A percentile compares a stretch with the other conserved stretches of the same genome.
These are phyloP conservation scores for Amaranthus palmeri DNA, from an alignment of 148 eudicot genomes.

Conservation along the genomic window DNA sequence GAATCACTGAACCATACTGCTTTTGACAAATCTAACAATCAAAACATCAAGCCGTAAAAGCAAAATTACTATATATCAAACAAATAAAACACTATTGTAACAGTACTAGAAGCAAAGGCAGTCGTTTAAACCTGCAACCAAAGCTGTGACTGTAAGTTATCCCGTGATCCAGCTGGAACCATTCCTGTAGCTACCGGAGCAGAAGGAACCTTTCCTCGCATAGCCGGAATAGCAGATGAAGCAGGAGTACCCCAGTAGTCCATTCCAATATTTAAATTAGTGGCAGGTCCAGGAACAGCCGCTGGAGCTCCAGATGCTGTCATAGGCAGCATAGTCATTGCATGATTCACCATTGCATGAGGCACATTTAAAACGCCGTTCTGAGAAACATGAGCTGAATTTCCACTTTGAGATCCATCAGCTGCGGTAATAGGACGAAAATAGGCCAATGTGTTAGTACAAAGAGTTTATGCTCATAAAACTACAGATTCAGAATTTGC, in stretches of 20 bases:
- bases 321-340: slow-evolving; percentile 57
- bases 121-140: slow-evolving; percentile 70
- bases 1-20: not conserved
- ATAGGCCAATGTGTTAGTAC: slow-evolving; percentile 6
- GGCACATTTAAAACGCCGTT: slow-evolving; percentile 58
- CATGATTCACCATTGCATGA: slow-evolving; percentile 56
- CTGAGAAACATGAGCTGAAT: slow-evolving; percentile 48
- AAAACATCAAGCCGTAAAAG: not conserved
- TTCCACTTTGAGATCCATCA: slow-evolving; percentile 71
- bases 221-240: slow-evolving; percentile 54
- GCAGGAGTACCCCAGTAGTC: slow-evolving; percentile 83
- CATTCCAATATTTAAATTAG: slow-evolving; percentile 95
- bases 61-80: not conserved
- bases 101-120: not conserved
- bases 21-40: slow-evolving; percentile 1
- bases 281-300: slow-evolving; percentile 68
- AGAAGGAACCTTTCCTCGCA: slow-evolving; percentile 63
- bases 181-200: slow-evolving; percentile 43
- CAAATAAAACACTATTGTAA: not conserved
- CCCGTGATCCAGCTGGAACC: slow-evolving; percentile 72
- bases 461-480: slow-evolving; percentile 7
- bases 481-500: slow-evolving; percentile 9
- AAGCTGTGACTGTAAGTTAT: slow-evolving; percentile 59
- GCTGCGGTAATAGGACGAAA: slow-evolving; percentile 32
- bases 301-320: slow-evolving; percentile 57